A percentile compares a stretch with the other conserved stretches of the same genome.
phyloP scores from a whole-genome alignment of 2,329 filamentous ascomycete species.

The Fusarium chaquense region DNA sequence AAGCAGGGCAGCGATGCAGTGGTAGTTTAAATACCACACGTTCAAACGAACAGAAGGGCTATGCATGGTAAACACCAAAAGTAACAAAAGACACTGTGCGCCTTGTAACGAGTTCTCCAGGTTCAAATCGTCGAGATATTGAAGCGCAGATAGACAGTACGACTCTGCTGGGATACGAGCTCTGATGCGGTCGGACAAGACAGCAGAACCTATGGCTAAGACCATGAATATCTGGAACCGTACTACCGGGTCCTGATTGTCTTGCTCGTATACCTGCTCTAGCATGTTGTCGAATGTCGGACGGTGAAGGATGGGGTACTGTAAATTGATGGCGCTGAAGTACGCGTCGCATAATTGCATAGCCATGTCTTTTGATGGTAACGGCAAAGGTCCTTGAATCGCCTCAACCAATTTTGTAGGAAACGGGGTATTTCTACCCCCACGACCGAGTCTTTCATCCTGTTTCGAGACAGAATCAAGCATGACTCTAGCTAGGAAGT shows the following conservation, averaged over 20 bases:
- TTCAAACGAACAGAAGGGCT: constrained; percentile 62
- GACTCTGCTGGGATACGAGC: constrained; percentile 61
- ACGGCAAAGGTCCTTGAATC: constrained; percentile 49
- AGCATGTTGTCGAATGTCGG: constrained; percentile 57
- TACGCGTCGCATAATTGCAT: constrained; percentile 59
- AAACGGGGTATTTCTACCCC: constrained; percentile 27
- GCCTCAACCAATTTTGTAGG: constrained; percentile 51
- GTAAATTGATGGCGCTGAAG: constrained; percentile 61
- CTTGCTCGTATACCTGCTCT: constrained; percentile 52
- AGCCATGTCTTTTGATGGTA: constrained; percentile 53
- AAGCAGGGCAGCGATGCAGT: constrained; percentile 63
- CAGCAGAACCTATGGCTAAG: constrained; percentile 61
- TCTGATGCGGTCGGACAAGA: constrained; percentile 58
- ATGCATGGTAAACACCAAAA: constrained; percentile 64
- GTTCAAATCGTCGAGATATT: constrained; percentile 60
- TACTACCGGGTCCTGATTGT: constrained; percentile 47
- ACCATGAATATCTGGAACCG: constrained; percentile 66
- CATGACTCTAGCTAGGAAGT: constrained; percentile 64
- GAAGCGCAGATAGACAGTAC: constrained; percentile 62
- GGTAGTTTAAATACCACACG: constrained; percentile 67
- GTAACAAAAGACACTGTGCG: constrained; percentile 61
- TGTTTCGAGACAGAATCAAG: constrained; percentile 54
- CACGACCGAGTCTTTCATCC: constrained; percentile 27
- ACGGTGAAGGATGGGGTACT: constrained; percentile 64
- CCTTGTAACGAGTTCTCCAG: constrained; percentile 62